A percentile compares a stretch with the other conserved stretches of the same genome.
phyloP scores from a whole-genome alignment of 2,329 filamentous ascomycete genomes.

The Fusarium beomiforme region DNA sequence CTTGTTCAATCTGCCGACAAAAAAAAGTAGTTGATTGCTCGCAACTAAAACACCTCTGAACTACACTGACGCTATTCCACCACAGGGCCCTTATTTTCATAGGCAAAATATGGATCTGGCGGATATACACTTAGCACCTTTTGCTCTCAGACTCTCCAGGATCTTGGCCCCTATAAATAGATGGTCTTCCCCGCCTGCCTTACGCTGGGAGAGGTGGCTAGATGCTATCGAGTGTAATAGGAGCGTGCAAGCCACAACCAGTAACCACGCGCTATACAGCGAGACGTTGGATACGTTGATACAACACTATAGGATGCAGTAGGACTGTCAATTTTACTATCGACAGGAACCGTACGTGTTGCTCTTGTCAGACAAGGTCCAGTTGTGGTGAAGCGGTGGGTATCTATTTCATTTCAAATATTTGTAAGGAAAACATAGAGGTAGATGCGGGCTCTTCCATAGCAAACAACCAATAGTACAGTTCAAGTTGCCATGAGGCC shows the following conservation, averaged over 20 bases:
- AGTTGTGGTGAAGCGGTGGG: constrained; percentile 12
- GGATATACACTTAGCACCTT: constrained; percentile 80
- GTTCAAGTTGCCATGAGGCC: not conserved
- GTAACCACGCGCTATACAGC: constrained; percentile 61
- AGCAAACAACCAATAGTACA: not conserved
- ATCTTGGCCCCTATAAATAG: constrained; percentile 72
- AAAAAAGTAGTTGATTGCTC: constrained; percentile 46
- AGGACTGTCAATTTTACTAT: not conserved
- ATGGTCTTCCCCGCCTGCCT: constrained; percentile 72
- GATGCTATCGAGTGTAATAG: constrained; percentile 73
- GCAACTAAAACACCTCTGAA: not conserved
- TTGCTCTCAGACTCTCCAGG: constrained; percentile 74
- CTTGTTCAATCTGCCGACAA: constrained; percentile 61
- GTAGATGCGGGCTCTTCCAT: not conserved
- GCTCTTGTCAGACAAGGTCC: no score
- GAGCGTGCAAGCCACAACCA: constrained; percentile 73
- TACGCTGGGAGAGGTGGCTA: constrained; percentile 75
- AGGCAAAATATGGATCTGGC: constrained; percentile 67
- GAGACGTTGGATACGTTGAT: constrained; percentile 68
- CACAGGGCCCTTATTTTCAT: constrained; percentile 74
- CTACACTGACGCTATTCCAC: not conserved
- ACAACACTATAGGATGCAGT: not conserved
- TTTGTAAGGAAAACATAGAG: constrained; percentile 3
- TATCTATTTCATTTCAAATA: constrained; percentile 3
- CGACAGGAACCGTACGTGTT: not conserved